Evolutionary conservation across 202 grass and related monocot genomes (phyloP), one percentile per base, ranked within the genome.

Genomic region (Zoysia matrella): DNA sequence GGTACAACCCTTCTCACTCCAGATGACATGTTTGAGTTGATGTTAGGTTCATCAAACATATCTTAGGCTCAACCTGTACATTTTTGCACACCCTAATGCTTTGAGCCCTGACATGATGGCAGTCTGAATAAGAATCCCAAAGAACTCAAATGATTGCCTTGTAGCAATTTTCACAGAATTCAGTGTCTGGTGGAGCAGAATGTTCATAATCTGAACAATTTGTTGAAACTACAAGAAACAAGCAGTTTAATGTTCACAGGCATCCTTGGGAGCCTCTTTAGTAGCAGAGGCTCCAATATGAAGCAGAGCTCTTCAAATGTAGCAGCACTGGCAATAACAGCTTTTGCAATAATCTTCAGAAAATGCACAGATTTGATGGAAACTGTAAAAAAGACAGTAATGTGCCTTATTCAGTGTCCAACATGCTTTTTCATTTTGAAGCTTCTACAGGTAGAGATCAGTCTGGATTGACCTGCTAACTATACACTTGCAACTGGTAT

Each of bases 1-100:
- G 96, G 92, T 16, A 99, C 91, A 61, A 93, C 85, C 65, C 89
- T 99, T 74, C 86, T 99, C 56, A 95, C 91, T 58, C 89, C 89
- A 66, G 85, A 90, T 78, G 92, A 95, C 83, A 92, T 95, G 96
- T 99, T 99, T 84, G 81, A 95, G 74, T 80, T 94, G 72, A 88
- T 99, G 83, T 63, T 99, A 75, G 93, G 87, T 73, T 93, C 91
- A 53, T 88, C 84, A 52, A 85, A 71, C 79, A 83, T 76, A 36
- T 67, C 80, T 65, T 94, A 80, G 67, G 55, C 47, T 14, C 39
- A 69, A 47, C 14, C 22, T 30, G 22, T 30, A 30, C 22, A 30
- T 30, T 51, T 43, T 55, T 5, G 63, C 4, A 16, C 11, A 42
- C 52, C 47, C 5, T 67, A 60, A 3, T 58, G 10, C 15, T 65